Evolutionary conservation across 805 yeast species (phyloP), one percentile per base, ranked within the genome.

Genomic region (Candida morakotiae): DNA sequence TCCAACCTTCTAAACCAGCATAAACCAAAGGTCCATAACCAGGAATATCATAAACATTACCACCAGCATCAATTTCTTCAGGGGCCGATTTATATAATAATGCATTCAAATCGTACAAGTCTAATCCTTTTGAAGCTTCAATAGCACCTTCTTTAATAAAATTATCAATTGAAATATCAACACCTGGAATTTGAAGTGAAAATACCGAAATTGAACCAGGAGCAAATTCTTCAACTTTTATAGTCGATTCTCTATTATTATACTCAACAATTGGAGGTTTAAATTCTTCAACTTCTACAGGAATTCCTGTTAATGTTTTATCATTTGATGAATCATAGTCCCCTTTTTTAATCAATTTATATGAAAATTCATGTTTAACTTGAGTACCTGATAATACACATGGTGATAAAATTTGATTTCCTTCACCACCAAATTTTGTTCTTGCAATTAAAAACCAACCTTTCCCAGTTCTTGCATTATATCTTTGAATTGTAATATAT

Each of bases 1-100:
- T 75, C 95, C 96, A 91, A 1, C 98, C 98, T 58, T 87, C 94
- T 16, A 93, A 64, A 9, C 98, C 98, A 28, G 96, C 89, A 58
- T 87, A 91, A 0, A 79, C 83, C 31, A 89, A 64, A 11, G 67
- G 65, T 0, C 97, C 97, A 56, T 73, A 65, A 21, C 72, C 67
- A 1, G 98, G 97, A 32, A 91, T 69, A 34, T 62, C 56, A 60
- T 93, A 91, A 0, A 75, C 75, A 8, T 96, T 96, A 16, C 61
- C 72, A 46, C 89, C 77, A 9, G 79, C 74, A 53, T 89, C 96
- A 16, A 87, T 67, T 58, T 91, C 98, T 60, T 91, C 98, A 9
- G 83, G 74, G 39, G 87, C 95, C 52, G 93, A 80, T 36, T 78
- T 74, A 64, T 81, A 93, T 20, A 91, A 60, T 3, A 87, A 52